Evolutionary conservation across 1,139 yeast species (phyloP).

Genomic region (Candida mesenterica): DNA sequence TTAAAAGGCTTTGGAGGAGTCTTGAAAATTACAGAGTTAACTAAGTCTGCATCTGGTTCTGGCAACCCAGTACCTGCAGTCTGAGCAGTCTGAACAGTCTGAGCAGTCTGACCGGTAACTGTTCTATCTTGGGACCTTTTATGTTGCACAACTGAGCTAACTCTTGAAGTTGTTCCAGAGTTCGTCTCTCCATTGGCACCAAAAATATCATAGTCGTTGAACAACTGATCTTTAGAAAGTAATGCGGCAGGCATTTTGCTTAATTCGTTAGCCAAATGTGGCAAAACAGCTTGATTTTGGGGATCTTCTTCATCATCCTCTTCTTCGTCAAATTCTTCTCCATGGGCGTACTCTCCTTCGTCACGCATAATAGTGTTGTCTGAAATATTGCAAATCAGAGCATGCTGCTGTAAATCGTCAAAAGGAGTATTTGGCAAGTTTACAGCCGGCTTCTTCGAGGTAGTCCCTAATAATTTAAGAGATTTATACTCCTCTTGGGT

Average conservation of each 20-base stretch:
- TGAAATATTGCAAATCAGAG: slow-evolving; percentile 40
- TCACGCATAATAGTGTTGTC: slow-evolving; percentile 20
- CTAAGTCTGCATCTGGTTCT: slow-evolving; percentile 38
- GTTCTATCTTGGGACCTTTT: slow-evolving; percentile 3
- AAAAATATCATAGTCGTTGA: slow-evolving; percentile 31
- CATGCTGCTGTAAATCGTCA: slow-evolving; percentile 39
- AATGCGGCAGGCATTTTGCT: slow-evolving; percentile 35
- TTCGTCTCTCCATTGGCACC: slow-evolving; percentile 11
- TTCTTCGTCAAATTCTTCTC: slow-evolving; percentile 6
- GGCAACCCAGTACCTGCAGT: slow-evolving; percentile 22
- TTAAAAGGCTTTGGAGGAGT: slow-evolving; percentile 24
- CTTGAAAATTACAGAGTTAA: slow-evolving; percentile 21
- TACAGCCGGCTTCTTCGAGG: slow-evolving; percentile 31
- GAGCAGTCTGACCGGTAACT: background rate
- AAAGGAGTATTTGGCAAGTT: slow-evolving; percentile 26
- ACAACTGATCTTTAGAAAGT: slow-evolving; percentile 34
- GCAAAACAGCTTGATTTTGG: slow-evolving; percentile 14
- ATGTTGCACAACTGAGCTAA: slow-evolving; percentile 15
- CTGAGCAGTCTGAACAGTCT: slow-evolving; percentile 4
- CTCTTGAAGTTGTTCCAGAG: slow-evolving; percentile 15
- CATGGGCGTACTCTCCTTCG: slow-evolving; percentile 8
- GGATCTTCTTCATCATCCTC: background rate
- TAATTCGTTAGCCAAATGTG: slow-evolving; percentile 37
- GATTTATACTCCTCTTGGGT: slow-evolving; percentile 44
- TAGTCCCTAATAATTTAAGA: slow-evolving; percentile 32